These are phyloP conservation scores for Linnemannia zychae DNA, from an alignment of 192 early-diverging fungal species.

Conservation along the genomic window DNA sequence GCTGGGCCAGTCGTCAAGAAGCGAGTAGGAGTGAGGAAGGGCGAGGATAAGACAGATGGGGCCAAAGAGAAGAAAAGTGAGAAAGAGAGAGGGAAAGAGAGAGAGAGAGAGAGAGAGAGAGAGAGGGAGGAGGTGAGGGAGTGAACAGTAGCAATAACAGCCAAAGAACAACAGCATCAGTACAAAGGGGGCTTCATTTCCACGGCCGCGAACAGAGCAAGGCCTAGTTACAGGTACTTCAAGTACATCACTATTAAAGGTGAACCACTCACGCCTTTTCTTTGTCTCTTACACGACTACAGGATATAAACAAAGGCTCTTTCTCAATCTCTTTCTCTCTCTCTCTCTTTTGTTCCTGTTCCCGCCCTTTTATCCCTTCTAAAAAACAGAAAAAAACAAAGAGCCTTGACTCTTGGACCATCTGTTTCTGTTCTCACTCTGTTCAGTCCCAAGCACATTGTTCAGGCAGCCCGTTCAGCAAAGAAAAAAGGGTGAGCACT, in stretches of 20 bases:
- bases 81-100: not conserved
- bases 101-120: not conserved
- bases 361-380: not conserved
- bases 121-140: not conserved
- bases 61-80: not conserved
- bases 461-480: not conserved
- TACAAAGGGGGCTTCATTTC: not conserved
- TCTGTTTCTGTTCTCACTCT: not conserved
- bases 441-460: not conserved
- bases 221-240: not conserved
- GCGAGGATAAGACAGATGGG: not conserved
- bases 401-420: slow-evolving; percentile 5
- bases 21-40: not conserved
- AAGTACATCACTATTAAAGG: not conserved
- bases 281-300: not conserved
- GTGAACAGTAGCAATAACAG: not conserved
- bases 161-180: not conserved
- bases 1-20: not conserved
- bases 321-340: not conserved
- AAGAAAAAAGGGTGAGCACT: not conserved
- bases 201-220: not conserved
- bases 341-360: slow-evolving; percentile 12
- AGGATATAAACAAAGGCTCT: slow-evolving; percentile 5
- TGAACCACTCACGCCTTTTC: not conserved
- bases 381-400: slow-evolving; percentile 1